Conservation (phyloP, 2,329 filamentous ascomycete genomes). For the Calonectria honghensis region DNA sequence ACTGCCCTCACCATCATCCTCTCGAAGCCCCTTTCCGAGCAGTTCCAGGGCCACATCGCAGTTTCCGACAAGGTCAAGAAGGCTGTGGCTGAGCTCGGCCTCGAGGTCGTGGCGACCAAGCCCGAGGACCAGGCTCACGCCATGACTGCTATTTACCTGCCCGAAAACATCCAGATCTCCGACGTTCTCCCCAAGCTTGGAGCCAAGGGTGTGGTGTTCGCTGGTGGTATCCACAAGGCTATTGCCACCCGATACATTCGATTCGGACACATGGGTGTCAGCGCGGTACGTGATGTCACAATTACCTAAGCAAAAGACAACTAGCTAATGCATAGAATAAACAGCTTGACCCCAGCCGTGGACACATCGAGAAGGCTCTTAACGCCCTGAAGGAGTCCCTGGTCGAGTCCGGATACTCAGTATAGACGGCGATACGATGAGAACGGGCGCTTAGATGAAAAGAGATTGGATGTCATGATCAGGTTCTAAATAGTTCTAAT, state of each 20-base stretch:
- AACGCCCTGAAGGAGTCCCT: conserved; percentile 85
- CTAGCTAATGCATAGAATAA: conserved; percentile 46
- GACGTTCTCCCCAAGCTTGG: conserved; percentile 90
- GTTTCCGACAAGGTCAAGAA: conserved; percentile 92
- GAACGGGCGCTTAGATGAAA: conserved; percentile 35
- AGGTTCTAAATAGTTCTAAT: conserved; percentile 32
- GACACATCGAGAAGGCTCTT: conserved; percentile 90
- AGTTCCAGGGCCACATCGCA: conserved; percentile 87
- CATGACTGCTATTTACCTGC: conserved; percentile 98
- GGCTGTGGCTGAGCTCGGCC: conserved; percentile 84
- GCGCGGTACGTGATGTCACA: conserved; percentile 75
- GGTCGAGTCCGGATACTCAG: conserved; percentile 81
- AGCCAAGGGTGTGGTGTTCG: conserved; percentile 93
- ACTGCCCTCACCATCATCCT: conserved; percentile 92
- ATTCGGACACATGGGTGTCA: conserved; percentile 98
- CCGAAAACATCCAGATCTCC: conserved; percentile 86
- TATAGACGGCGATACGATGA: conserved; percentile 43
- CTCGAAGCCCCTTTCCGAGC: conserved; percentile 84
- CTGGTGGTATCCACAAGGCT: conserved; percentile 96
- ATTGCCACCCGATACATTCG: conserved; percentile 95
- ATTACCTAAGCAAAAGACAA: not conserved
- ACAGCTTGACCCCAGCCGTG: conserved; percentile 83
- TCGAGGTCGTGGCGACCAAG: conserved; percentile 90
- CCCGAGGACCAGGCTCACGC: conserved; percentile 95
- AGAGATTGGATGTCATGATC: conserved; percentile 42